Percentiles rank a stretch among this genome's conserved stretches.
These are phyloP conservation scores for Exophiala viscosa DNA, from an alignment of 2,329 filamentous ascomycete species.

Conservation along the genomic window DNA sequence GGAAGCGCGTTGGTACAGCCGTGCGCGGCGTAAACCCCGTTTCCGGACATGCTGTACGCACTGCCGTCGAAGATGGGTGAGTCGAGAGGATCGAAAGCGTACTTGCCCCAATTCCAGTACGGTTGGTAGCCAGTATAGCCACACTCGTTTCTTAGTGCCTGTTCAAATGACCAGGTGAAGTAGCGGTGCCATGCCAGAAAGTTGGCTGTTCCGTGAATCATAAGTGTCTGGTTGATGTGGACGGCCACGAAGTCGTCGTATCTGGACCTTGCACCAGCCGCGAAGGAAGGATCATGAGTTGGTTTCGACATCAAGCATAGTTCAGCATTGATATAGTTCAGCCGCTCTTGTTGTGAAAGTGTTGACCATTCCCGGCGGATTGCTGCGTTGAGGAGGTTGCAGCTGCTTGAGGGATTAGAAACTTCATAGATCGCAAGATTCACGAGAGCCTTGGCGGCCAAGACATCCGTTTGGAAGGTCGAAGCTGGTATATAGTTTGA, in stretches of 20 bases:
- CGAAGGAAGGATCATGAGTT: conserved; percentile 29
- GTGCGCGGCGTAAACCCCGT: conserved; percentile 19
- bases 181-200: conserved; percentile 46
- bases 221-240: conserved; percentile 36
- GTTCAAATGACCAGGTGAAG: conserved; percentile 42
- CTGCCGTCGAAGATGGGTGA: conserved; percentile 38
- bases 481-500: conserved; percentile 17
- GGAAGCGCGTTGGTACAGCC: conserved; percentile 14
- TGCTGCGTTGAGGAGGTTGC: conserved; percentile 37
- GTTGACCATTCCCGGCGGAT: conserved; percentile 44
- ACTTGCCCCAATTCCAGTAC: conserved; percentile 39
- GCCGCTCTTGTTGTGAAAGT: conserved; percentile 24
- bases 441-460: conserved; percentile 34
- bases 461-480: conserved; percentile 30
- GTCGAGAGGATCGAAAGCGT: conserved; percentile 29
- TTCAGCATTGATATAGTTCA: conserved; percentile 36
- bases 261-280: conserved; percentile 44
- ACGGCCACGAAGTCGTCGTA: conserved; percentile 46
- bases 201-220: conserved; percentile 34
- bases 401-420: conserved; percentile 25
- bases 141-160: conserved; percentile 43
- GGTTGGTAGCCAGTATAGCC: conserved; percentile 44
- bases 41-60: conserved; percentile 35
- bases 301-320: conserved; percentile 34
- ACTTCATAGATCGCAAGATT: conserved; percentile 33